phyloP scores from a whole-genome alignment of 345 rosid species.

The Eucalyptus cladocalyx region DNA sequence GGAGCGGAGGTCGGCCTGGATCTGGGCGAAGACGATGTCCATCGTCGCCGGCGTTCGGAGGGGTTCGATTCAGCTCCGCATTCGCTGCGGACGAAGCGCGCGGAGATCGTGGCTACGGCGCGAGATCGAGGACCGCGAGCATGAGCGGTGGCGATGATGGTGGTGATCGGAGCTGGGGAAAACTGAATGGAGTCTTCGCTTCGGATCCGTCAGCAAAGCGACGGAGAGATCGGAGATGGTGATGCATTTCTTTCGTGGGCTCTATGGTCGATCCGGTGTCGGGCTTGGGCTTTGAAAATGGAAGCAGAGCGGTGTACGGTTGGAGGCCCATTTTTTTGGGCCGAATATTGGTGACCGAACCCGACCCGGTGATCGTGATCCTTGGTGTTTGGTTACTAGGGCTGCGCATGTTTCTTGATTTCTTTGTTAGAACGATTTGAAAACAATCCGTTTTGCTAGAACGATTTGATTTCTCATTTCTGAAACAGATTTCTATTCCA shows the following conservation, averaged over 20 bases:
- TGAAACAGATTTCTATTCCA: no score
- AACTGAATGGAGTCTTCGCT: not conserved
- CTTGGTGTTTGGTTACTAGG: no score
- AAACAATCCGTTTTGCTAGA: no score
- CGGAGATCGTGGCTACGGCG: not conserved
- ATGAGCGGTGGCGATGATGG: not conserved
- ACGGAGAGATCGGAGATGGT: not conserved
- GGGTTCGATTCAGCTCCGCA: not conserved
- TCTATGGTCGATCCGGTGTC: not conserved
- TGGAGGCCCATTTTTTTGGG: not conserved
- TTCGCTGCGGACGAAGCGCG: not conserved
- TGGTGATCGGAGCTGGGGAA: not conserved
- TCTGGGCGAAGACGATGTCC: slow-evolving; percentile 96
- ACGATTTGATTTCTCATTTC: no score
- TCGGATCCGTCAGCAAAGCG: not conserved
- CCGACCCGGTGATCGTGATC: not conserved
- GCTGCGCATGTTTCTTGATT: no score
- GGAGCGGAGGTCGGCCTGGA: slow-evolving; percentile 99
- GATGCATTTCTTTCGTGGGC: not conserved
- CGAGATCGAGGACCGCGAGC: not conserved
- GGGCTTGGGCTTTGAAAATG: not conserved
- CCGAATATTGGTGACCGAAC: not conserved
- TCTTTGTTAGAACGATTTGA: no score
- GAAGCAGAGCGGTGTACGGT: not conserved
- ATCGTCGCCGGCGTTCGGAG: slow-evolving; percentile 1